Base-by-base conservation (phyloP, 805 yeast genomes). In the Suhomyces emberorum region DNA sequence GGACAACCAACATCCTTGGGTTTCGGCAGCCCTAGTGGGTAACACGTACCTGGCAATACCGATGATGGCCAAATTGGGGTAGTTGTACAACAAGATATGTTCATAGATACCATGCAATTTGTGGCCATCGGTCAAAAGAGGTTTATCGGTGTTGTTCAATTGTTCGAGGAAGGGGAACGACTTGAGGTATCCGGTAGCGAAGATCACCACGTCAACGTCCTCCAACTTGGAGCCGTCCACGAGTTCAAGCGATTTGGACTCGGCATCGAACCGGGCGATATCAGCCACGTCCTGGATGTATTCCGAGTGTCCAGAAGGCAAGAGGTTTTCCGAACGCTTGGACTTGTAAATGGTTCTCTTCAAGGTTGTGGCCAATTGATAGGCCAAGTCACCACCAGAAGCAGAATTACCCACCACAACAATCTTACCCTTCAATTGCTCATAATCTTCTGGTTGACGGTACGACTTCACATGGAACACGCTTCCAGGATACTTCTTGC, bases 321-420 rank as follows among this genome's bases (percentile, higher is more conserved):
- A 47, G 14, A 49, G 35, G 41, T 63, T 60, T 19, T 62, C 69
- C 1, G 78, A 70, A 43, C 83, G 63, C 10, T 69, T 60, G 8
- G 81, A 70, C 41, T 77, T 70, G 49, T 70, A 68, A 10, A 80
- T 63, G 6, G 51, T 55, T 34, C 58, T 63, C 15, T 68, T 57
- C 30, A 74, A 60, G 3, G 41, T 51, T 2, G 65, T 61, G 1
- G 79, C 74, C 14, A 81, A 51, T 51, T 83, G 89, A 38, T 70
- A 72, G 2, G 87, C 45, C 28, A 84, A 64, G 52, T 88, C 95
- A 14, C 77, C 74, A 18, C 91, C 95, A 20, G 88, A 79, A 2
- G 93, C 83, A 8, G 81, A 78, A 48, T 80, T 81, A 0, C 95
- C 95, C n/a, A 86, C 76, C 5, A 85, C 71, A 29, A 86, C 55